Evolutionary conservation across 495 filamentous ascomycete genomes (phyloP).

Genomic region (Podospora bellae-mahoneyi): DNA sequence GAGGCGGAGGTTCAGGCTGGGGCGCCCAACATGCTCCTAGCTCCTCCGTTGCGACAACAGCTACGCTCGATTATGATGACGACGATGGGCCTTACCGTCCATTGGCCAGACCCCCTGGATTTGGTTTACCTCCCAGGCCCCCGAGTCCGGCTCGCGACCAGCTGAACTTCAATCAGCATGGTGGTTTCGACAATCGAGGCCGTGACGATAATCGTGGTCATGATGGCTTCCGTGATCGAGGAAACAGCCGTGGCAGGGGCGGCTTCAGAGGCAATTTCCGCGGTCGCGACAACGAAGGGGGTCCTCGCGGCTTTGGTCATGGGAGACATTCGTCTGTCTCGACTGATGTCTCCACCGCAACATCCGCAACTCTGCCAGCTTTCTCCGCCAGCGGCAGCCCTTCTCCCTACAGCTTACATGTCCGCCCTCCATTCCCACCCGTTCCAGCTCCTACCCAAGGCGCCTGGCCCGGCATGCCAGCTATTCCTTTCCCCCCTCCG

Average conservation of each 20-base stretch:
- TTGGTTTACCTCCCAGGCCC: constrained; percentile 47
- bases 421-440: background rate
- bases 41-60: constrained; percentile 10
- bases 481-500: background rate
- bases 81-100: constrained; percentile 68
- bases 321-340: constrained; percentile 26
- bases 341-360: constrained; percentile 60
- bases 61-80: constrained; percentile 51
- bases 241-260: constrained; percentile 34
- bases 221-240: constrained; percentile 41
- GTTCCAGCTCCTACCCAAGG: background rate
- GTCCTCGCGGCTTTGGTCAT: background rate
- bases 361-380: constrained; percentile 48
- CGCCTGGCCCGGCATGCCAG: background rate
- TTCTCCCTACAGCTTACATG: background rate
- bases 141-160: constrained; percentile 31
- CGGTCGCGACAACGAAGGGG: background rate
- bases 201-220: constrained; percentile 11
- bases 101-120: constrained; percentile 58
- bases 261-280: constrained; percentile 26
- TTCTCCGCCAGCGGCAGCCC: background rate
- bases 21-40: constrained; percentile 38
- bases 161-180: background rate
- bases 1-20: constrained; percentile 12
- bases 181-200: background rate